phyloP scores from a whole-genome alignment of 169 alveolate species.

The Eimeria sp. region DNA sequence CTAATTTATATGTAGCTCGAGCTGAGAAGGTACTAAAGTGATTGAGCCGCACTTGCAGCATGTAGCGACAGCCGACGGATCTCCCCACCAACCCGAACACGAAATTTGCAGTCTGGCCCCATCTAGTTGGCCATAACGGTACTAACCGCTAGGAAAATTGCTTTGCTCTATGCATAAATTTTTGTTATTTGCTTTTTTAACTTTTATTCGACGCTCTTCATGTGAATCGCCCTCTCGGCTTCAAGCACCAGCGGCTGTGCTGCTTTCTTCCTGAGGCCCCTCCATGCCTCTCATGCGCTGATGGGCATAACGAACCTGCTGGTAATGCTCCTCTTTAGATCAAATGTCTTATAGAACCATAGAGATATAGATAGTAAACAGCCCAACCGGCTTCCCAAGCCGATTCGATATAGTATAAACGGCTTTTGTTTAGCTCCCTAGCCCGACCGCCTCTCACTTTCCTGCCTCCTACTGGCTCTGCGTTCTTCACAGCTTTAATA shows the following conservation, averaged over 20 bases:
- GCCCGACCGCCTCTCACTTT: not conserved
- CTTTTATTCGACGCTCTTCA: not conserved
- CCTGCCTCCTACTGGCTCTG: not conserved
- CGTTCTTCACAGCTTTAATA: not conserved
- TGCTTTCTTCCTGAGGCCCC: not conserved
- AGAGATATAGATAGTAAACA: not conserved
- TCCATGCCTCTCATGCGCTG: slow-evolving; percentile 2
- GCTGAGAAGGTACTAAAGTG: too few species aligned
- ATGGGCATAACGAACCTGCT: slow-evolving; percentile 80
- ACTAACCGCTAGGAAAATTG: not conserved
- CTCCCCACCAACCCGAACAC: slow-evolving; percentile 17
- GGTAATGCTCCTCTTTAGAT: slow-evolving; percentile 5
- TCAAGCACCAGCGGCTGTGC: not conserved
- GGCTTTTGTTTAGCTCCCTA: too few species aligned
- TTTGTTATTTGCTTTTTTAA: not conserved
- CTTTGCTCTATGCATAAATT: not conserved
- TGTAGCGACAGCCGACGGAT: not conserved
- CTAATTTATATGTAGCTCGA: too few species aligned
- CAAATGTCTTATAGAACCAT: not conserved
- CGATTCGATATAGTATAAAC: not conserved
- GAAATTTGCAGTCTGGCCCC: not conserved
- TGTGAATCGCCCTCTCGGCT: not conserved
- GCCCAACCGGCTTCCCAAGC: not conserved
- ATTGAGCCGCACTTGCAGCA: not conserved
- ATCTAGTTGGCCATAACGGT: not conserved